Percentiles rank a stretch among this genome's conserved stretches.
phyloP scores from a whole-genome alignment of 2,329 filamentous ascomycete genomes.

The Neopestalotiopsis sp. region DNA sequence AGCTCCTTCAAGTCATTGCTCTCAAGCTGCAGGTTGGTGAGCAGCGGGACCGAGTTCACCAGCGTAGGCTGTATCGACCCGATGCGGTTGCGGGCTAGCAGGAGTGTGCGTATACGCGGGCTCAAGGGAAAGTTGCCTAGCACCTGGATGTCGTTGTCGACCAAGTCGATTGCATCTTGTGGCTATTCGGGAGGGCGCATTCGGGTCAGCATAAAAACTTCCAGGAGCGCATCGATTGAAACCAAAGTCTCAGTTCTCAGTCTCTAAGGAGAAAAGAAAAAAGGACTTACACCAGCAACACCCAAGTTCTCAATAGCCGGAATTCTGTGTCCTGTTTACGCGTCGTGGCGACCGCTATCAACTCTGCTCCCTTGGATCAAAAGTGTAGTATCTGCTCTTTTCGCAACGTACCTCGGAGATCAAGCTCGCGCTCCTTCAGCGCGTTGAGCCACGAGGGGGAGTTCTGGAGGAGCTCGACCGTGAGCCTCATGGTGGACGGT shows the following conservation, averaged over 20 bases:
- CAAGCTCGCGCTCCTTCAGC: conserved; percentile 97
- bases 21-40: conserved; percentile 82
- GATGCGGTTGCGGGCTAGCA: conserved; percentile 90
- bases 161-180: conserved; percentile 96
- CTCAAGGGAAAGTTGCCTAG: conserved; percentile 93
- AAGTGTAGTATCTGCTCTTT: conserved; percentile 97
- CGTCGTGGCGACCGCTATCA: conserved; percentile 73
- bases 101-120: conserved; percentile 83
- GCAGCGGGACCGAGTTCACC: conserved; percentile 77
- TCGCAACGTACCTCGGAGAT: conserved; percentile 96
- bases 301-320: conserved; percentile 97
- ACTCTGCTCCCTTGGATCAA: conserved; percentile 69
- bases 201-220: not conserved
- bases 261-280: not conserved
- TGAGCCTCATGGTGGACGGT: conserved; percentile 79
- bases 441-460: conserved; percentile 99
- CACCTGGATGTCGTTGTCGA: conserved; percentile 93
- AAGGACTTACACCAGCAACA: conserved; percentile 79
- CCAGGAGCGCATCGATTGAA: not conserved
- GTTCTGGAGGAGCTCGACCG: conserved; percentile 89
- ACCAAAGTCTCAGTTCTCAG: conserved; percentile 17
- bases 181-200: conserved; percentile 58
- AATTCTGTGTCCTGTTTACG: conserved; percentile 91
- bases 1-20: conserved; percentile 84
- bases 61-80: conserved; percentile 79